A percentile compares a stretch with the other conserved stretches of the same genome.
Conservation (phyloP, 2,329 filamentous ascomycete genomes). For the Trichoderma sp. region DNA sequence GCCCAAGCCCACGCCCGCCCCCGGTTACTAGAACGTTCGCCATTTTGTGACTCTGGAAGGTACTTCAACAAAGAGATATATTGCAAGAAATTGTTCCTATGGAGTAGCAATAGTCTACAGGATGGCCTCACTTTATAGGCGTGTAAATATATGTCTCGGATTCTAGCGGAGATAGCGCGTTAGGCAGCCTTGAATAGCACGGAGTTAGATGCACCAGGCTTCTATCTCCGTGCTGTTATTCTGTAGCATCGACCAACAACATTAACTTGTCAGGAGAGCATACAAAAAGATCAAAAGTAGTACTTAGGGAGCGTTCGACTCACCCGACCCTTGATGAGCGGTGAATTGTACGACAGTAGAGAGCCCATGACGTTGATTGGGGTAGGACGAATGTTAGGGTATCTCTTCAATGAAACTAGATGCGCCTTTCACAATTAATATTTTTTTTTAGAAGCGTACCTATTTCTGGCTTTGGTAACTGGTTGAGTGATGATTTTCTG, state of each 20-base stretch:
- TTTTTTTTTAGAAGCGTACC: too few species aligned
- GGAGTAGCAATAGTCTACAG: neutral
- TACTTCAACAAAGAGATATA: neutral
- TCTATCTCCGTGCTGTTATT: neutral
- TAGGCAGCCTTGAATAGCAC: neutral
- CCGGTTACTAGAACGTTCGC: neutral
- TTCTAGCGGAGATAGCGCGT: neutral
- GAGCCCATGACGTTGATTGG: too few species aligned
- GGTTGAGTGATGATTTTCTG: too few species aligned
- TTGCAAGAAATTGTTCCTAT: neutral
- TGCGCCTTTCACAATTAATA: too few species aligned
- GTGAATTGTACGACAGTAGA: too few species aligned
- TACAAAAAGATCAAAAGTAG: neutral
- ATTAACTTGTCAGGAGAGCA: neutral
- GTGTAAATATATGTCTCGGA: neutral
- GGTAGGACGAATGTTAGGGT: too few species aligned
- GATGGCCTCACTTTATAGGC: neutral
- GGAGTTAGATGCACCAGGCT: neutral
- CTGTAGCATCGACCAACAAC: neutral
- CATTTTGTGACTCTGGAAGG: neutral
- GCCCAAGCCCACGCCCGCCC: neutral
- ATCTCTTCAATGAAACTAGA: too few species aligned
- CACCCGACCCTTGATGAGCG: too few species aligned
- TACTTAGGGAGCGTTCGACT: too few species aligned
- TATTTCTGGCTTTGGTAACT: too few species aligned